Base-by-base conservation (phyloP, 2,329 filamentous ascomycete genomes). In the Waltergamsia citrina region DNA sequence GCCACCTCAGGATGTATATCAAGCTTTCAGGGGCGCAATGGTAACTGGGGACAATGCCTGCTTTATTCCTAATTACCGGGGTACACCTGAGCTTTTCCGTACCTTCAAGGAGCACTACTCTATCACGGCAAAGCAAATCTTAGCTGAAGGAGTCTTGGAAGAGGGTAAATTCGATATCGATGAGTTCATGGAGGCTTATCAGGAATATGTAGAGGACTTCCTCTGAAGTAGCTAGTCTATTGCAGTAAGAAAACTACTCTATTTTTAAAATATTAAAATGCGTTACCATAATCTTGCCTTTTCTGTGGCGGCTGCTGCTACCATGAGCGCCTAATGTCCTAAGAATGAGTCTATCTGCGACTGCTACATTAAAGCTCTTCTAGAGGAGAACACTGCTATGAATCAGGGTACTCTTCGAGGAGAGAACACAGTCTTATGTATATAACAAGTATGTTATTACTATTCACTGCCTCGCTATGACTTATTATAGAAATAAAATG, bases 291-390 rank as follows among this genome's bases (percentile, higher is more conserved):
- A 29, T 12, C 8, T 50, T 35, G 41, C 42, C 12, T 20, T 50
- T 29, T 39, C 41, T n/a, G 41, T 43, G 23, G 40, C 43, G 11
- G 46, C 46, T 9, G 41, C 36, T 26, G 35, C 36, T 5, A 37
- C 40, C 8, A 43, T 37, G 20, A 46, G 40, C 32, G 63, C 64
- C 15, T 65, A 72, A 50, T 63, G 69, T 29, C 68, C 68, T 4
- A 33, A 49, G 10, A 61, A 69, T 44, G 61, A 50, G 3, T 64
- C 69, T 38, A 69, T 79, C 43, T 79, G 74, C 53, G 74, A 78
- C 56, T 75, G 75, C 53, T 79, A 79, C 54, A 77, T 73, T 22
- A 72, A 60, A 4, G 65, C 67, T n/a, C 51, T 78, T 9, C 59
- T 78, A 34, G 69, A 62, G 50, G 59, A 73, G 25, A 78, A 77